These are phyloP conservation scores for Harrya chromipes DNA, from an alignment of 768 basidiomycete species.

Conservation along the genomic window DNA sequence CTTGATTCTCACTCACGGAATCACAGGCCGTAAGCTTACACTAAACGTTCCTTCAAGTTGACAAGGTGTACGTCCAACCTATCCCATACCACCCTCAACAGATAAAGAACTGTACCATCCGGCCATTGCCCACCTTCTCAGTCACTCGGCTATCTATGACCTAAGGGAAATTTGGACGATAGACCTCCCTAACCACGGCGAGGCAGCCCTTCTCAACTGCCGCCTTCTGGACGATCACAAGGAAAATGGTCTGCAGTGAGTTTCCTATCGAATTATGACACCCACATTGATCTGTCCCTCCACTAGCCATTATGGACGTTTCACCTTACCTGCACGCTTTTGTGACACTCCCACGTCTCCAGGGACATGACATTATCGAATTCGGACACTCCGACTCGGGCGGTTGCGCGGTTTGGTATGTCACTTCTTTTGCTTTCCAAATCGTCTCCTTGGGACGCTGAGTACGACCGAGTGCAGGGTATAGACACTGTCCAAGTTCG, in stretches of 20 bases:
- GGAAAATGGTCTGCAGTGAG: conserved; percentile 21
- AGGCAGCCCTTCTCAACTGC: conserved; percentile 33
- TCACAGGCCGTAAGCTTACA: conserved; percentile 27
- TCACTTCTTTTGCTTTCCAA: neutral
- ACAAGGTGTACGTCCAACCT: no score
- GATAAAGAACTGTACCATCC: conserved; percentile 31
- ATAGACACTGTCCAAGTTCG: conserved; percentile 17
- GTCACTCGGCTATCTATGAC: conserved; percentile 10
- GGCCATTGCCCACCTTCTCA: conserved; percentile 17
- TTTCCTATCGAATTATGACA: neutral
- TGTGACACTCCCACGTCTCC: conserved; percentile 22
- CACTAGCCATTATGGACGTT: conserved; percentile 23
- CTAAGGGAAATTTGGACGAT: conserved; percentile 35
- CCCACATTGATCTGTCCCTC: neutral
- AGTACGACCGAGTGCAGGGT: conserved; percentile 8
- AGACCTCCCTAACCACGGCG: conserved; percentile 37
- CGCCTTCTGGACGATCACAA: conserved; percentile 24
- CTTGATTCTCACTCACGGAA: conserved; percentile 26
- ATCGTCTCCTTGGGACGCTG: neutral
- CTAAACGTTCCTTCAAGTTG: neutral
- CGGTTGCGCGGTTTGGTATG: conserved; percentile 28
- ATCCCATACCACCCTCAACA: neutral
- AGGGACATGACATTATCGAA: conserved; percentile 22
- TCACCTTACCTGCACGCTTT: conserved; percentile 25
- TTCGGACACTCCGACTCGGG: conserved; percentile 31